Percentiles rank a stretch among this genome's conserved stretches.
Evolutionary conservation across 2,329 filamentous ascomycete species (phyloP).

Genomic region (Penicillium vulpinum): DNA sequence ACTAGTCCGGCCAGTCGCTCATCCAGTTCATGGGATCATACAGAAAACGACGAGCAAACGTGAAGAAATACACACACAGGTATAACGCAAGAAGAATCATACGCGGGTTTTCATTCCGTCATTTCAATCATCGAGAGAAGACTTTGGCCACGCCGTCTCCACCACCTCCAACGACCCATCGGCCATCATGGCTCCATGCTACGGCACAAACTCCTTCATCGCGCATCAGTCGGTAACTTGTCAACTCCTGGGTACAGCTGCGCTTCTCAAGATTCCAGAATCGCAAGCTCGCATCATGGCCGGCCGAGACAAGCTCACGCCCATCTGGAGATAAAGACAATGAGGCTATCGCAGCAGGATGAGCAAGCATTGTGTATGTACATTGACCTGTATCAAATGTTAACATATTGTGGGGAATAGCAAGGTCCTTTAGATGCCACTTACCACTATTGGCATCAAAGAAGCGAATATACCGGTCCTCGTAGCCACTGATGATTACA

Average conservation of each 20-base stretch:
- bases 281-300: constrained; percentile 90
- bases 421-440: constrained; percentile 40
- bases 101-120: constrained; percentile 29
- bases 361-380: constrained; percentile 97
- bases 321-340: constrained; percentile 91
- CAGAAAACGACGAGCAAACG: constrained; percentile 17
- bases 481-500: constrained; percentile 92
- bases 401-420: constrained; percentile 8
- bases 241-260: constrained; percentile 92
- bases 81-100: constrained; percentile 29
- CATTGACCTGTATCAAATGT: constrained; percentile 73
- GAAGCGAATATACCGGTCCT: constrained; percentile 93
- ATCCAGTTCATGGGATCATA: constrained; percentile 38
- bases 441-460: constrained; percentile 98
- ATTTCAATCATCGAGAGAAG: constrained; percentile 52
- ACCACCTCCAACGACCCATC: constrained; percentile 91
- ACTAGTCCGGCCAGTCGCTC: constrained; percentile 34
- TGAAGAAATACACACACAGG: constrained; percentile 25
- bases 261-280: constrained; percentile 98
- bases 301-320: constrained; percentile 89
- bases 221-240: constrained; percentile 87
- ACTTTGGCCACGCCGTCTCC: constrained; percentile 97
- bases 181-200: constrained; percentile 92
- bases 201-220: constrained; percentile 93
- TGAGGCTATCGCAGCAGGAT: constrained; percentile 88